These are phyloP conservation scores for Xylariaceae sp. DNA, from an alignment of 2,329 filamentous ascomycete genomes.

Conservation along the genomic window DNA sequence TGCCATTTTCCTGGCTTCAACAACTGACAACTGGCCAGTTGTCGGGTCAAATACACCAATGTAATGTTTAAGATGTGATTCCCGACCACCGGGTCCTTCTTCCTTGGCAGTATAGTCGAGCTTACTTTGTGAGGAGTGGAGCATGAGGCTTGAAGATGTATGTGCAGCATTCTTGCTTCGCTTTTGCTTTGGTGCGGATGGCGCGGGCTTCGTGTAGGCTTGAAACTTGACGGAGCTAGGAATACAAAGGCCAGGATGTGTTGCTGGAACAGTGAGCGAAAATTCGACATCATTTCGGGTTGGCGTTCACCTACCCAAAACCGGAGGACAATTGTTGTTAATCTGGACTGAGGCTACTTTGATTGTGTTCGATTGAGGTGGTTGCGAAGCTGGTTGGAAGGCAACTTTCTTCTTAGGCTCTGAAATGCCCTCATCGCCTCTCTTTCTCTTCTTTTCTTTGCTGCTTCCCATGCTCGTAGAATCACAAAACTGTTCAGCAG, in stretches of 20 bases:
- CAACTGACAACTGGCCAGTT: slow-evolving; percentile 63
- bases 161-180: slow-evolving; percentile 48
- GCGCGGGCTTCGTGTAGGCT: slow-evolving; percentile 53
- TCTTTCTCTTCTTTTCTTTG: slow-evolving; percentile 60
- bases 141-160: slow-evolving; percentile 54
- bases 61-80: slow-evolving; percentile 64
- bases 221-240: slow-evolving; percentile 51
- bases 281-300: slow-evolving; percentile 23
- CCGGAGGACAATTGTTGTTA: slow-evolving; percentile 55
- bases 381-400: slow-evolving; percentile 44
- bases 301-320: slow-evolving; percentile 53
- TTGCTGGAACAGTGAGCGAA: slow-evolving; percentile 43
- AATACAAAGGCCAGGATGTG: slow-evolving; percentile 48
- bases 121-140: slow-evolving; percentile 64
- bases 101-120: slow-evolving; percentile 67
- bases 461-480: slow-evolving; percentile 45
- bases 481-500: background rate
- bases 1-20: slow-evolving; percentile 69
- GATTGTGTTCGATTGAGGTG: slow-evolving; percentile 45
- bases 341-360: slow-evolving; percentile 54
- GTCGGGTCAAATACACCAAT: slow-evolving; percentile 68
- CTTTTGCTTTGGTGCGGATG: slow-evolving; percentile 39
- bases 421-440: slow-evolving; percentile 48
- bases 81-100: slow-evolving; percentile 49
- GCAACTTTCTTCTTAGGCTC: slow-evolving; percentile 60